A percentile compares a stretch with the other conserved stretches of the same genome.
Evolutionary conservation across 2,329 filamentous ascomycete species (phyloP).

Genomic region (Paraconiothyrium brasiliense): DNA sequence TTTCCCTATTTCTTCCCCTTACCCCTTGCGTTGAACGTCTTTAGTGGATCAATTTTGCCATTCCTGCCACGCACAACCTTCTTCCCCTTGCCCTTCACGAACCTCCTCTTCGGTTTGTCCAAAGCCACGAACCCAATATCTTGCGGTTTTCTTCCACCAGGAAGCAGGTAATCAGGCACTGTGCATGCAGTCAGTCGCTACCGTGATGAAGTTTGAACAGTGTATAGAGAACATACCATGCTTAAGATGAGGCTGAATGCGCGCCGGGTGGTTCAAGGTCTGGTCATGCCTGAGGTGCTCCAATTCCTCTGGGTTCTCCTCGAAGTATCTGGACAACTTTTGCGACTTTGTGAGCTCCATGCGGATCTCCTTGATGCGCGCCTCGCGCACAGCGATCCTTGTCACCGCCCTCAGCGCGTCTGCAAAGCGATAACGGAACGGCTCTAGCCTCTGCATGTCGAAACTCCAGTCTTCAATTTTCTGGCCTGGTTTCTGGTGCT

Average conservation of each 20-base stretch:
- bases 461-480: constrained; percentile 92
- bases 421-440: constrained; percentile 87
- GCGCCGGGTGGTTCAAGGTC: constrained; percentile 78
- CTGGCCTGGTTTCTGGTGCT: constrained; percentile 82
- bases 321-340: constrained; percentile 86
- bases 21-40: constrained; percentile 75
- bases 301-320: constrained; percentile 93
- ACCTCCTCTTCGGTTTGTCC: constrained; percentile 53
- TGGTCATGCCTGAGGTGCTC: constrained; percentile 89
- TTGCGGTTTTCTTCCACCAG: constrained; percentile 73
- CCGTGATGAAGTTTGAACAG: background rate
- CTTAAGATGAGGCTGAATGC: constrained; percentile 87
- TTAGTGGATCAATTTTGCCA: constrained; percentile 84
- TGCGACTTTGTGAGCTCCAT: constrained; percentile 93
- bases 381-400: constrained; percentile 87
- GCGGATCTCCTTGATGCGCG: constrained; percentile 84
- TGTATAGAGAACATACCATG: constrained; percentile 20
- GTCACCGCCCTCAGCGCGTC: constrained; percentile 93
- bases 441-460: constrained; percentile 92
- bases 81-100: constrained; percentile 59
- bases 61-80: constrained; percentile 61
- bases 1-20: constrained; percentile 46
- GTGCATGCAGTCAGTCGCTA: background rate
- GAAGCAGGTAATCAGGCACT: constrained; percentile 91
- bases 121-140: constrained; percentile 81